These are phyloP conservation scores for Talaromyces wortmannii DNA, from an alignment of 495 filamentous ascomycete species.

Conservation along the genomic window DNA sequence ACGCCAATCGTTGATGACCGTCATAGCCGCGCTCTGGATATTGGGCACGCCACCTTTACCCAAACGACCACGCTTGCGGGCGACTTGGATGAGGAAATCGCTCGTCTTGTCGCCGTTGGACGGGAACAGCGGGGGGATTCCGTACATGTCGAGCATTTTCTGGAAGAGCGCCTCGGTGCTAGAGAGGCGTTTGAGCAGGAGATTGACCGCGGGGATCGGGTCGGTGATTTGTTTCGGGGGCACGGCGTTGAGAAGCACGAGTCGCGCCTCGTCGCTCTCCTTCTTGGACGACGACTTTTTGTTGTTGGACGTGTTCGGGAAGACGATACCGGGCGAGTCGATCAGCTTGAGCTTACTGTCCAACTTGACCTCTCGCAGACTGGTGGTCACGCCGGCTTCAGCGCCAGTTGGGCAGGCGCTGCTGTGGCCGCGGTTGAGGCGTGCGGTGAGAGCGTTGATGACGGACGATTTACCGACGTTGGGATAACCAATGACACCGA, in stretches of 20 bases:
- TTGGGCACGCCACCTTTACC: conserved; percentile 91
- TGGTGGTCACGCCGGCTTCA: conserved; percentile 90
- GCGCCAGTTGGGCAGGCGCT: conserved; percentile 82
- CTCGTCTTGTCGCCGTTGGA: conserved; percentile 61
- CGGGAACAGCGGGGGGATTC: conserved; percentile 68
- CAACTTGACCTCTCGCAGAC: conserved; percentile 81
- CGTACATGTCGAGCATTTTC: conserved; percentile 76
- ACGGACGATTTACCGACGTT: conserved; percentile 97
- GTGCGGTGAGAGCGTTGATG: conserved; percentile 86
- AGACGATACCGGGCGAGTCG: conserved; percentile 94
- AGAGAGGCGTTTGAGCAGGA: conserved; percentile 74
- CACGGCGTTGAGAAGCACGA: conserved; percentile 83
- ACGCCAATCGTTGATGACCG: conserved; percentile 90
- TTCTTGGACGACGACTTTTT: conserved; percentile 47
- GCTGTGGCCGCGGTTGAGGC: conserved; percentile 58
- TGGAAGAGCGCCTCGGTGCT: conserved; percentile 60
- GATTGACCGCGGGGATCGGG: conserved; percentile 74
- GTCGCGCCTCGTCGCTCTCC: conserved; percentile 62
- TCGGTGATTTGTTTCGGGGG: conserved; percentile 92
- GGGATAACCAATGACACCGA: conserved; percentile 93
- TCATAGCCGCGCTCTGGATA: conserved; percentile 77
- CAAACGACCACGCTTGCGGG: conserved; percentile 81
- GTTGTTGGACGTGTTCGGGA: conserved; percentile 54
- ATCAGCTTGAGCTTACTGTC: conserved; percentile 92
- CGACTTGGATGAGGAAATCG: conserved; percentile 94